Conservation (phyloP, 176 grass and related monocot species). For the Lolium multiflorum region DNA sequence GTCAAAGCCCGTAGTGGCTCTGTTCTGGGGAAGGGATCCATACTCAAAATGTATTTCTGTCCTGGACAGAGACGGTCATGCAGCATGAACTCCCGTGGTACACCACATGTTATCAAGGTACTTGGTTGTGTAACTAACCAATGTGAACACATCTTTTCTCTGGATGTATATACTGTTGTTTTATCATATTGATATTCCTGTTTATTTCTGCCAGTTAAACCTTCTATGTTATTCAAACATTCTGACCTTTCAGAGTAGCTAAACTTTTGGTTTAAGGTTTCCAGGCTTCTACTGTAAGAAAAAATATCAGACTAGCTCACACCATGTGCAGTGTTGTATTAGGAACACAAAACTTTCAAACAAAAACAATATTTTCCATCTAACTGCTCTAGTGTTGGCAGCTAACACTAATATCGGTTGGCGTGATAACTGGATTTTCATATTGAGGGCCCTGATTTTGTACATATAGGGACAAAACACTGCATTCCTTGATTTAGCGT, state of each 20-base stretch:
- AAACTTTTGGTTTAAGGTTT: slow-evolving; percentile 2
- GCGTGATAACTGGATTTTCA: not conserved
- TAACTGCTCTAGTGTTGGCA: slow-evolving; percentile 6
- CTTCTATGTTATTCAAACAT: slow-evolving; percentile 2
- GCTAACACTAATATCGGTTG: slow-evolving; percentile 20
- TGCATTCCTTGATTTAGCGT: not conserved
- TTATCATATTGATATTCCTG: slow-evolving; percentile 2
- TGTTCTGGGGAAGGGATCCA: slow-evolving; percentile 96
- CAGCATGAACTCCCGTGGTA: slow-evolving; percentile 70
- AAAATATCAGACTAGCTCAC: slow-evolving; percentile 25
- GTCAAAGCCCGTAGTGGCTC: slow-evolving; percentile 91
- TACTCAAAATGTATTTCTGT: slow-evolving; percentile 98
- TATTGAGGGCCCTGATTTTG: not conserved
- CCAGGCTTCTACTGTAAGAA: slow-evolving; percentile 34
- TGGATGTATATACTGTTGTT: slow-evolving; percentile 21
- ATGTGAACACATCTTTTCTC: slow-evolving; percentile 8
- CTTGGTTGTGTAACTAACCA: slow-evolving; percentile 14
- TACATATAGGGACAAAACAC: not conserved
- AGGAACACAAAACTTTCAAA: not conserved
- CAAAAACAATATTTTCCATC: not conserved
- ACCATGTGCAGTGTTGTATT: slow-evolving; percentile 25
- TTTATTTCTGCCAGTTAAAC: slow-evolving; percentile 12
- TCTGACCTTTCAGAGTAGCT: slow-evolving; percentile 23
- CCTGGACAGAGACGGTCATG: slow-evolving; percentile 88
- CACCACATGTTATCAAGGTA: slow-evolving; percentile 96